phyloP scores from a whole-genome alignment of 108 stramenopile genomes.

The Epipyxis sp. region DNA sequence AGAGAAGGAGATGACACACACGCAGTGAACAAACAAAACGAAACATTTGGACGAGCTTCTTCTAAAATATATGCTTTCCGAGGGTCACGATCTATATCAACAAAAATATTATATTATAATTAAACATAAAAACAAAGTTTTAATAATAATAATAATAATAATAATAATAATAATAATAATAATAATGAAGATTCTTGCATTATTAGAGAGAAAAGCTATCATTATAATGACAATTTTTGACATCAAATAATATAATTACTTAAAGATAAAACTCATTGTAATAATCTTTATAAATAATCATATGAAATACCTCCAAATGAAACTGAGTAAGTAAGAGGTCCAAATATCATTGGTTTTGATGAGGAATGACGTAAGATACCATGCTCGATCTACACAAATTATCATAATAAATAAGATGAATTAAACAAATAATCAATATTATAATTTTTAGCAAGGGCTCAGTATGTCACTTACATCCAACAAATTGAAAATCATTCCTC shows the following conservation, averaged over 20 bases:
- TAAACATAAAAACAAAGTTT: neutral
- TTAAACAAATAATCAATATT: neutral
- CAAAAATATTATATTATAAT: no score
- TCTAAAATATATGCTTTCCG: neutral
- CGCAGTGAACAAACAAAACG: neutral
- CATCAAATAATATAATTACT: no score
- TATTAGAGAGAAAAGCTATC: no score
- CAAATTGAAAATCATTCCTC: neutral
- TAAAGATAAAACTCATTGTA: no score
- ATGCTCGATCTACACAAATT: conserved; percentile 1
- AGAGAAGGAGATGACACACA: neutral
- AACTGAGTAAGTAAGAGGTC: neutral
- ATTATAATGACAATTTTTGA: no score
- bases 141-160: neutral
- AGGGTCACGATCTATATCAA: conserved; percentile 8
- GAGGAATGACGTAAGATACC: conserved; percentile 10
- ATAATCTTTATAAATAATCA: no score
- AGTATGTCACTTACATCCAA: conserved; percentile 5
- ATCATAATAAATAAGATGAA: neutral
- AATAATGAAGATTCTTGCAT: no score
- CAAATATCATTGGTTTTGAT: neutral
- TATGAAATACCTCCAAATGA: neutral
- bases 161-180: no score
- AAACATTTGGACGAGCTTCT: conserved; percentile 9
- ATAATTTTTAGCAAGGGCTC: neutral